Evolutionary conservation across 75 land plant genomes (phyloP), one percentile per base, ranked within the genome.

Genomic region (Cupressus sempervirens): DNA sequence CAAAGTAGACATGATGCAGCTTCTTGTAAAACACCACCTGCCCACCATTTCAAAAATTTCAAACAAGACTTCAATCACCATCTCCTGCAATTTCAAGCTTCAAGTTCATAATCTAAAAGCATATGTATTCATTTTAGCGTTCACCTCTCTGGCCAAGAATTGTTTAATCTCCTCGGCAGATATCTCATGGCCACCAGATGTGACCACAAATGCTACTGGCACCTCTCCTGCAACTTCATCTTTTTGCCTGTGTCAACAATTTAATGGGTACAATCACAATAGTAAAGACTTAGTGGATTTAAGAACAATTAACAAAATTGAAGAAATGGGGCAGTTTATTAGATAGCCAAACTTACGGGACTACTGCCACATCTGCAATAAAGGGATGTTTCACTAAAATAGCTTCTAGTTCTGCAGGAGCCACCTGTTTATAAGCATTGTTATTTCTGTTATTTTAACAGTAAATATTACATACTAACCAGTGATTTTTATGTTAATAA

Each of bases 341-440:
- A 8, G 12, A 18, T 0, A 9, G 7, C 8, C 20, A 26, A 34
- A 81, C 97, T 91, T 92, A 96, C 96, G 96, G 91, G 52, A 94
- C 92, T 15, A 96, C 96, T 41, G 96, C n/a, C n/a, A n/a, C n/a
- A n/a, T n/a, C n/a, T n/a, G n/a, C n/a, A n/a, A n/a, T n/a, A n/a
- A n/a, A n/a, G 26, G 91, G 89, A 77, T 93, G 93, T 73, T 82
- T 86, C 0, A 91, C 62, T 3, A 96, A 87, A 30, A 96, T 87
- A 1, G 91, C 90, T 86, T 96, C 98, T 35, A 96, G 84, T 88
- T 96, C 98, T 26, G 98, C 98, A 15, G 96, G 98, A 7, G 98
- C 91, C 30, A 95, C 97, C 95, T 93, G 86, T 45, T 56, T 15
- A 43, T 23, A 41, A 87, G n/a, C 40, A 32, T 35, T 3, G 9